Evolutionary conservation across 2,329 filamentous ascomycete genomes (phyloP), one percentile per base, ranked within the genome.

Genomic region (Tolypocladium tundrense): DNA sequence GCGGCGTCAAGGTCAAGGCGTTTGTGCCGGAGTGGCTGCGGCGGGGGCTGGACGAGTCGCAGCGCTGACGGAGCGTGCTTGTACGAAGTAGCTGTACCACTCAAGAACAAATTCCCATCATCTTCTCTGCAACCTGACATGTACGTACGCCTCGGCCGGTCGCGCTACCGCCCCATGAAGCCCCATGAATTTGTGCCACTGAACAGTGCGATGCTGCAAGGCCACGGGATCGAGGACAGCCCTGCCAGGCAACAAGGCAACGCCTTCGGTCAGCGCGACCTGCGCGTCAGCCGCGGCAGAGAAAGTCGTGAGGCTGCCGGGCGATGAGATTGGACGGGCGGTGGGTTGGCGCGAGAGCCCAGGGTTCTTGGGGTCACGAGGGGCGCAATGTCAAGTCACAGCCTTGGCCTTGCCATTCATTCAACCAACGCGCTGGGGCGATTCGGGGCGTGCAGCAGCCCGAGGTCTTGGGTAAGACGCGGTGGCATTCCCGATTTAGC

Each of bases 1-100:
- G 62, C 50, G 57, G 64, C 37, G 69, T 81, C 57, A 83, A 78
- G 82, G 62, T 91, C 41, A 91, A 88, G 75, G 90, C 93, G 0
- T 88, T 96, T 72, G 86, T 97, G 64, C 91, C 92, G 0, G 78
- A 84, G 45, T 97, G 93, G 93, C 58, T 85, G 68, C 74, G 77
- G 57, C 64, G 65, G 24, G 73, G 73, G 16, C 63, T 83, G 52
- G 68, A 71, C 31, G 69, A 63, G 55, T 55, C 63, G 50, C 61
- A 63, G 53, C 59, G 61, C 43, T 66, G 61, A 64, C 53, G 48
- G 31, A 27, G 48, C 50, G 53, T 42, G 31, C 19, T 11, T 19
- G 3, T 31, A 48, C 37, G 8, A 33, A 33, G 13, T 37, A 14
- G 4, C 35, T 37, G 35, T 37, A 14, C 11, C 35, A 13, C 13